These are phyloP conservation scores for Debaryomyces nepalensis DNA, from an alignment of 1,139 yeast species.

Conservation along the genomic window DNA sequence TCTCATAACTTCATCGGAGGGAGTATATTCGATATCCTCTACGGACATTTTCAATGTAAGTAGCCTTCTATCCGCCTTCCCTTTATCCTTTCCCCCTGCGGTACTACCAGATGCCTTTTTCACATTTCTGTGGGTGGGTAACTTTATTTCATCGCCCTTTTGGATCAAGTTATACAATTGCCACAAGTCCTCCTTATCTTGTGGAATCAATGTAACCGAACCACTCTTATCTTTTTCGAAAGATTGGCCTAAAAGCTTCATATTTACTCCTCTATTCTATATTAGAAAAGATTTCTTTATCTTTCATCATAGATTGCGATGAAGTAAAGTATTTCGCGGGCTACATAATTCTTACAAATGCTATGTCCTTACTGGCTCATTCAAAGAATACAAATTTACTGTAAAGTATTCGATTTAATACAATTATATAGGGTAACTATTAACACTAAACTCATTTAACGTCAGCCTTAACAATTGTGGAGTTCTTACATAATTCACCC, in stretches of 20 bases:
- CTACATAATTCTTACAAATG: conserved; percentile 7
- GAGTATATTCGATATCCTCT: conserved; percentile 76
- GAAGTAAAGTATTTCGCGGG: conserved; percentile 8
- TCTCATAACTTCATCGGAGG: conserved; percentile 76
- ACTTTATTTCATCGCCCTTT: conserved; percentile 72
- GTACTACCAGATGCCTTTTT: conserved; percentile 43
- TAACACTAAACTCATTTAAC: conserved; percentile 54
- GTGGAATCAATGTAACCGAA: conserved; percentile 68
- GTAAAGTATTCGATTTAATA: neutral
- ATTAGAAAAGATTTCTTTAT: neutral
- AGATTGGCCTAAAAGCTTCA: conserved; percentile 18
- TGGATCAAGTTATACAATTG: conserved; percentile 79
- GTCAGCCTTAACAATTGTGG: conserved; percentile 67
- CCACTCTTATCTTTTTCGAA: conserved; percentile 71
- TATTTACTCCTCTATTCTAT: neutral
- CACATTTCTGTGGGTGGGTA: conserved; percentile 70
- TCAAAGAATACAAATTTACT: neutral
- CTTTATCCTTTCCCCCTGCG: conserved; percentile 44
- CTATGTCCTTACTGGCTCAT: conserved; percentile 5
- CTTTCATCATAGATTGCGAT: conserved; percentile 8
- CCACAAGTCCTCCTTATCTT: conserved; percentile 94
- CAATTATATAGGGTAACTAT: neutral
- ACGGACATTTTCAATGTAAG: conserved; percentile 62
- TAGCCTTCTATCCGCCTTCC: conserved; percentile 60
- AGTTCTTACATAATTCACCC: conserved; percentile 74